These are phyloP conservation scores for Piper betle DNA, from an alignment of 164 flowering plant genomes.

Conservation along the genomic window DNA sequence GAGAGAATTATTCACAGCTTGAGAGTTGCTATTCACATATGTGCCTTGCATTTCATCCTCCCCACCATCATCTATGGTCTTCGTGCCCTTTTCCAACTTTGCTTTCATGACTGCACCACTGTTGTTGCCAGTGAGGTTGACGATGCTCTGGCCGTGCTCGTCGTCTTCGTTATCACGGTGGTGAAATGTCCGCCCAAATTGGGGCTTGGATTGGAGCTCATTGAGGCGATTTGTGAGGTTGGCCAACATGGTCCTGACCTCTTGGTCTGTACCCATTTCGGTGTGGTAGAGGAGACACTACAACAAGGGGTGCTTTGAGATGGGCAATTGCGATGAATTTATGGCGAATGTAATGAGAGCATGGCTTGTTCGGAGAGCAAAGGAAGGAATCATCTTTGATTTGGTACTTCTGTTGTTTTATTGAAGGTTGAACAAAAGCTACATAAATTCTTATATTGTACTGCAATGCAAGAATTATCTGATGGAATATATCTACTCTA, in stretches of 20 bases:
- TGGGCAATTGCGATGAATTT: background rate
- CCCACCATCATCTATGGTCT: background rate
- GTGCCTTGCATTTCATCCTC: conserved; percentile 29
- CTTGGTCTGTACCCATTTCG: conserved; percentile 24
- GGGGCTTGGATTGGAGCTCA: conserved; percentile 20
- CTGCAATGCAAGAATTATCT: background rate
- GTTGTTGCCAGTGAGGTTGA: conserved; percentile 67
- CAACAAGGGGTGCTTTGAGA: background rate
- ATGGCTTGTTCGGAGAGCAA: background rate
- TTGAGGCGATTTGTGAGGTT: conserved; percentile 29
- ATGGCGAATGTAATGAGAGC: background rate
- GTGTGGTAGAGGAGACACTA: background rate
- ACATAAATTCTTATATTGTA: background rate
- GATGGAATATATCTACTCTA: too few species aligned
- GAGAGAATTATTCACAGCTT: conserved; percentile 70
- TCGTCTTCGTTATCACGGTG: conserved; percentile 8
- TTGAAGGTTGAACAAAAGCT: background rate
- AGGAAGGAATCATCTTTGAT: background rate
- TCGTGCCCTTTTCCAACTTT: conserved; percentile 20
- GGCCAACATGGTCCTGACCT: conserved; percentile 39
- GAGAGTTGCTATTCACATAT: conserved; percentile 69
- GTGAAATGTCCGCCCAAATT: conserved; percentile 10
- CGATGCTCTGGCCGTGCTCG: conserved; percentile 30
- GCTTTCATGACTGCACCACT: conserved; percentile 51
- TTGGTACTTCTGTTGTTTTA: background rate